Evolutionary conservation across 345 rosid genomes (phyloP).

Genomic region (Eucalyptus dawsonii): DNA sequence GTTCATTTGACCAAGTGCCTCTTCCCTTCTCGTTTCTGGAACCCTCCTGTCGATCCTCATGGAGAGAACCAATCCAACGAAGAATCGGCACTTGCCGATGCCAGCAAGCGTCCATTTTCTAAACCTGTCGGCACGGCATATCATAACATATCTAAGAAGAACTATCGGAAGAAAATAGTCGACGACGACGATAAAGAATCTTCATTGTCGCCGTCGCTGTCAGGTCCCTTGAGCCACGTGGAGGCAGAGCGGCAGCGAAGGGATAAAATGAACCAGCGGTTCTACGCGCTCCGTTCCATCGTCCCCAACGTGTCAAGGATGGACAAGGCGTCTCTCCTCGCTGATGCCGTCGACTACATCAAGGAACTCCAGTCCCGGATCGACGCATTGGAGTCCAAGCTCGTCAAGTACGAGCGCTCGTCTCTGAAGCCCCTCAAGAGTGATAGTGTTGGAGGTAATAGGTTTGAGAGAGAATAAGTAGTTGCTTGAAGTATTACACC

Average conservation of each 20-base stretch:
- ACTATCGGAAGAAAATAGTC: not conserved
- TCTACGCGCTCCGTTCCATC: not conserved
- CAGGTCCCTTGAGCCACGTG: not conserved
- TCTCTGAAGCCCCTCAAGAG: not conserved
- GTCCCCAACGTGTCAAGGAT: not conserved
- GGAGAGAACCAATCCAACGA: not conserved
- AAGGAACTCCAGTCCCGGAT: not conserved
- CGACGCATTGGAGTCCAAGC: not conserved
- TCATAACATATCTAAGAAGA: not conserved
- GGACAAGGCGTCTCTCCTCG: not conserved
- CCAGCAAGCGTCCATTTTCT: not conserved
- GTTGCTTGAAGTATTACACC: too few relatives aligned
- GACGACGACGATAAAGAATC: not conserved
- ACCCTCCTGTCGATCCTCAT: not conserved
- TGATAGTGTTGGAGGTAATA: too few relatives aligned
- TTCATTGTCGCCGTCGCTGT: not conserved
- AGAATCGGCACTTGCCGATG: not conserved
- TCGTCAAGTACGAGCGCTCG: not conserved
- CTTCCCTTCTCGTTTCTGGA: not conserved
- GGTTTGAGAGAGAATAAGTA: too few relatives aligned
- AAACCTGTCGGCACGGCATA: not conserved
- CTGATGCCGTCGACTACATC: not conserved
- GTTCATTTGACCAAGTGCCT: not conserved
- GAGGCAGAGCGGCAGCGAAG: not conserved
- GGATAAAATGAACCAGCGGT: not conserved